Evolutionary conservation across 1,284 basidiomycete genomes (phyloP).

Genomic region (Cutaneotrichosporon daszewskae): DNA sequence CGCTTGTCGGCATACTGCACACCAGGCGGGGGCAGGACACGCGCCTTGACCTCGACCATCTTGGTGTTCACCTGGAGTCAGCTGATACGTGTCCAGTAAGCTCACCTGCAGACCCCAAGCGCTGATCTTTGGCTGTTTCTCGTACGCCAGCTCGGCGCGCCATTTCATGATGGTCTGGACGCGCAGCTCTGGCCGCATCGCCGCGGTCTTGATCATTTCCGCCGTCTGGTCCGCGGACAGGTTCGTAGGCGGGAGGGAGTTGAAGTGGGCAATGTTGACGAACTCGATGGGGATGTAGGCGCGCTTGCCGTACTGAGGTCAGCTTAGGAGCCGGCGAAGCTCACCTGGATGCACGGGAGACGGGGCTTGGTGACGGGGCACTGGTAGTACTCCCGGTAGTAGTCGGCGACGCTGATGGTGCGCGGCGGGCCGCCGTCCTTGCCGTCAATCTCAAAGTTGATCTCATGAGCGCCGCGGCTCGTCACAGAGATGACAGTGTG

Average conservation of each 20-base stretch:
- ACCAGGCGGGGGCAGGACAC: constrained; percentile 38
- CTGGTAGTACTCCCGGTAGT: constrained; percentile 37
- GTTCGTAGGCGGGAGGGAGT: constrained; percentile 38
- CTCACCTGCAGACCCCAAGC: constrained; percentile 49
- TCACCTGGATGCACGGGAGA: constrained; percentile 41
- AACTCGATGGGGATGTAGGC: constrained; percentile 40
- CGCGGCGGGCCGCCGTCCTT: constrained; percentile 25
- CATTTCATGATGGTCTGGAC: constrained; percentile 21
- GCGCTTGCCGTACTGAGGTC: constrained; percentile 33
- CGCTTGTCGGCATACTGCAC: constrained; percentile 31
- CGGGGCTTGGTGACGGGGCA: constrained; percentile 27
- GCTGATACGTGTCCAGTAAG: too few relatives aligned
- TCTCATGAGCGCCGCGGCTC: constrained; percentile 23
- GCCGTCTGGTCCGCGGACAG: constrained; percentile 33
- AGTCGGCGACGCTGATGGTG: constrained; percentile 36
- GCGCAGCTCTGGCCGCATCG: constrained; percentile 34
- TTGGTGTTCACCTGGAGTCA: constrained; percentile 32
- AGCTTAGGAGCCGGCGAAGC: constrained; percentile 3
- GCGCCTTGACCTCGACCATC: constrained; percentile 41
- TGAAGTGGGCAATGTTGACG: constrained; percentile 36
- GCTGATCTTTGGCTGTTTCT: constrained; percentile 31
- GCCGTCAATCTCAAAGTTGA: constrained; percentile 32
- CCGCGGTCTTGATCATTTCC: constrained; percentile 45
- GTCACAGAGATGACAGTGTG: constrained; percentile 36
- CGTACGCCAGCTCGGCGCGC: constrained; percentile 31